Evolutionary conservation across 2,329 filamentous ascomycete genomes (phyloP).

Genomic region (Mycosphaerella sp.): DNA sequence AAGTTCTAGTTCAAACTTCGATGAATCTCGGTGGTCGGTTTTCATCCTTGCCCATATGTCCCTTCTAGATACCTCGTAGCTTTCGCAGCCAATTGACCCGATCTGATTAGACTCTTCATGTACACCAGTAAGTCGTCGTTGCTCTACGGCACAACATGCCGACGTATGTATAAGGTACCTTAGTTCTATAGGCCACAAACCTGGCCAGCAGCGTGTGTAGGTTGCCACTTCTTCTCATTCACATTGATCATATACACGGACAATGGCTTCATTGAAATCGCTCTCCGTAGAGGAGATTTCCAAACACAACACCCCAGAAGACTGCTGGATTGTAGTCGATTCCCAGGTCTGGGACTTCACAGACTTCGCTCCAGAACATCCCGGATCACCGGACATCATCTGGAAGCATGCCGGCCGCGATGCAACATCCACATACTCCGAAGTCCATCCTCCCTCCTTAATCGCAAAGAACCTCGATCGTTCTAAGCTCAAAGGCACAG

Average conservation of each 20-base stretch:
- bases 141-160: no score
- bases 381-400: constrained; percentile 52
- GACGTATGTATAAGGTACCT: no score
- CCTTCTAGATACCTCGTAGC: no score
- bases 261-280: constrained; percentile 18
- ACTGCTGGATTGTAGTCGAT: constrained; percentile 62
- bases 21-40: no score
- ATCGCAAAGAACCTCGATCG: constrained; percentile 40
- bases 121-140: no score
- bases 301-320: constrained; percentile 28
- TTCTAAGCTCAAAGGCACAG: constrained; percentile 36
- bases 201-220: background rate
- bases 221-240: background rate
- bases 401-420: constrained; percentile 49
- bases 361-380: constrained; percentile 58
- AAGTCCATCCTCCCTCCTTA: constrained; percentile 46
- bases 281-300: constrained; percentile 27
- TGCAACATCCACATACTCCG: constrained; percentile 49
- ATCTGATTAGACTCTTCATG: no score
- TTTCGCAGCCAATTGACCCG: no score
- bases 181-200: no score
- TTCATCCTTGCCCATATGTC: no score
- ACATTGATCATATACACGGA: background rate
- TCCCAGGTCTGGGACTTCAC: constrained; percentile 62
- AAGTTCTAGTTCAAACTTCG: no score